phyloP scores from a whole-genome alignment of 768 basidiomycete genomes.

The Lactarius sanguifluus region DNA sequence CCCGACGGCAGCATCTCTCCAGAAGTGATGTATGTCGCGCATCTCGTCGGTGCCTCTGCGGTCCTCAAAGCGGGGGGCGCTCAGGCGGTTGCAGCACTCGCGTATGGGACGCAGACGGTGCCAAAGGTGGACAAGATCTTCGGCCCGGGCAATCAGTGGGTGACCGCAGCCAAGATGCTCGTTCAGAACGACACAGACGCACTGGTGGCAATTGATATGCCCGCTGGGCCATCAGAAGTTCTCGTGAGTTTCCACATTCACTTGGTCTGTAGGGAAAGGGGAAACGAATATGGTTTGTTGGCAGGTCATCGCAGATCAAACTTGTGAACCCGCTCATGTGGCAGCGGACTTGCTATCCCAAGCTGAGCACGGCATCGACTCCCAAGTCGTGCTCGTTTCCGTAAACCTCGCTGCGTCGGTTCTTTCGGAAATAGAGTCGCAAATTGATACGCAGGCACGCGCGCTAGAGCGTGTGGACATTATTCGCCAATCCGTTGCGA shows the following conservation, averaged over 20 bases:
- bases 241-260: slow-evolving; percentile 57
- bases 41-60: slow-evolving; percentile 84
- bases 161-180: slow-evolving; percentile 98
- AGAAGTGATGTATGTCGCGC: slow-evolving; percentile 96
- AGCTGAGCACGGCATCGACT: slow-evolving; percentile 97
- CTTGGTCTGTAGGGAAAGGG: too few species aligned
- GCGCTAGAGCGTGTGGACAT: slow-evolving; percentile 89
- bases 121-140: slow-evolving; percentile 99
- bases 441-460: slow-evolving; percentile 84
- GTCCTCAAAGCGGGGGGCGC: slow-evolving; percentile 95
- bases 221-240: slow-evolving; percentile 97
- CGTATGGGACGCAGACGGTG: slow-evolving; percentile 92
- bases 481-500: slow-evolving; percentile 81
- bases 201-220: slow-evolving; percentile 97
- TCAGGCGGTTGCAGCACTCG: slow-evolving; percentile 93
- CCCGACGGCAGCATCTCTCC: slow-evolving; percentile 91
- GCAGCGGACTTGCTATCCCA: slow-evolving; percentile 97
- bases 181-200: slow-evolving; percentile 99
- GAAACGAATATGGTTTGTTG: neutral
- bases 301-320: slow-evolving; percentile 91
- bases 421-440: slow-evolving; percentile 73
- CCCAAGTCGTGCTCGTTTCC: slow-evolving; percentile 92
- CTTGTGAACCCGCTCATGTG: slow-evolving; percentile 84
- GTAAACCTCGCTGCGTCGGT: slow-evolving; percentile 62
- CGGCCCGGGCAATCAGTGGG: slow-evolving; percentile 99